Evolutionary conservation across 176 grass and related monocot genomes (phyloP).

Genomic region (Chrysopogon serrulatus): DNA sequence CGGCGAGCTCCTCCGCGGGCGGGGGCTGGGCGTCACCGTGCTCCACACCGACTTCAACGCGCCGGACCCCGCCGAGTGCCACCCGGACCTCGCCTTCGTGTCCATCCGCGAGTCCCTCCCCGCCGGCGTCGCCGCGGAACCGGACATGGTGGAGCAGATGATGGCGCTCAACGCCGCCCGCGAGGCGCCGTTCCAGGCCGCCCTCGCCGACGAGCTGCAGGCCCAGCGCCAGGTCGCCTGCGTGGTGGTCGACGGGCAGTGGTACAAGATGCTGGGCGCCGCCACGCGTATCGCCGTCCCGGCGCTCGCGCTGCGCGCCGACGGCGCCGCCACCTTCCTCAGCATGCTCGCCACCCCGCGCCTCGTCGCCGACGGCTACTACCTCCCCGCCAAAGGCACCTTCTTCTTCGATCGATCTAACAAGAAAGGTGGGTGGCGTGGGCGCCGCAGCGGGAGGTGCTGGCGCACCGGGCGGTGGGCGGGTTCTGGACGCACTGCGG

Average conservation of each 20-base stretch:
- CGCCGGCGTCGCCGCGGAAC: background rate
- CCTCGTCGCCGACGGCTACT: background rate
- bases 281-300: background rate
- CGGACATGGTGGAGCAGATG: background rate
- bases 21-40: constrained; percentile 37
- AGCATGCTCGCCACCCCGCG: background rate
- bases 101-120: constrained; percentile 12
- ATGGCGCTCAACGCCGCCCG: background rate
- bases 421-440: no score
- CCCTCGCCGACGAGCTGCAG: background rate
- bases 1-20: constrained; percentile 16
- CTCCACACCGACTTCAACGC: constrained; percentile 38
- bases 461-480: background rate
- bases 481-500: constrained; percentile 39
- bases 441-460: constrained; percentile 39
- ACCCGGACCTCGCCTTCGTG: constrained; percentile 31
- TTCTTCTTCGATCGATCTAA: no score
- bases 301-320: background rate
- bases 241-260: constrained; percentile 12
- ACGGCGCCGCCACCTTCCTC: background rate
- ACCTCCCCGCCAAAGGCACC: background rate
- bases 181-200: constrained; percentile 5
- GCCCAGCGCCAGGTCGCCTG: background rate
- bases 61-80: constrained; percentile 5
- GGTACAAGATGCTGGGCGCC: background rate